Percentiles rank a stretch among this genome's conserved stretches.
These are phyloP conservation scores for Talaromyces sp. DNA, from an alignment of 2,329 filamentous ascomycete species.

Conservation along the genomic window DNA sequence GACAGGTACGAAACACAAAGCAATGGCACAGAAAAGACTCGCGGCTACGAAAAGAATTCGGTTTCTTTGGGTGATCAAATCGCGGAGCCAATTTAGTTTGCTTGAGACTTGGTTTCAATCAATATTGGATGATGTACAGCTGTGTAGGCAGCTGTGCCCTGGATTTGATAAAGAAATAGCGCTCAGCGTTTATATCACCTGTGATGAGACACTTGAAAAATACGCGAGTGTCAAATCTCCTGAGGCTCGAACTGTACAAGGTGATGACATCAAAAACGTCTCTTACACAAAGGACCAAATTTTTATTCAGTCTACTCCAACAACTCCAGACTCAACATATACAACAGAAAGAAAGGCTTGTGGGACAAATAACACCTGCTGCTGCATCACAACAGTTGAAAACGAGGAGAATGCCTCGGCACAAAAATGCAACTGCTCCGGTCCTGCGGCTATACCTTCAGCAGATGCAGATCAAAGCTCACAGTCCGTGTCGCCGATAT, in stretches of 20 bases:
- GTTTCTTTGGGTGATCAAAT: slow-evolving; percentile 56
- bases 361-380: slow-evolving; percentile 35
- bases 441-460: slow-evolving; percentile 11
- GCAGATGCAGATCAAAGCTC: slow-evolving; percentile 1
- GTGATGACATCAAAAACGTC: not conserved
- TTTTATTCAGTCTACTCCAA: slow-evolving; percentile 16
- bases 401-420: slow-evolving; percentile 35
- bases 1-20: not conserved
- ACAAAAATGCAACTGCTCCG: slow-evolving; percentile 33
- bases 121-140: slow-evolving; percentile 38
- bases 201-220: slow-evolving; percentile 39
- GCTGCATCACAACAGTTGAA: slow-evolving; percentile 44
- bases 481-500: slow-evolving; percentile 9
- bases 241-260: not conserved
- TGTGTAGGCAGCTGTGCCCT: slow-evolving; percentile 22
- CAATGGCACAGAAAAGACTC: slow-evolving; percentile 15
- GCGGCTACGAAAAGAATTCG: slow-evolving; percentile 45
- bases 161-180: slow-evolving; percentile 41
- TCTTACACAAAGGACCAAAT: slow-evolving; percentile 4
- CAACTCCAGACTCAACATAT: slow-evolving; percentile 9
- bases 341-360: slow-evolving; percentile 14
- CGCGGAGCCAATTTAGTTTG: slow-evolving; percentile 47
- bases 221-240: not conserved
- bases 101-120: slow-evolving; percentile 46
- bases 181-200: slow-evolving; percentile 51